phyloP scores from a whole-genome alignment of 495 filamentous ascomycete genomes.

The Penicillium coprophilum region DNA sequence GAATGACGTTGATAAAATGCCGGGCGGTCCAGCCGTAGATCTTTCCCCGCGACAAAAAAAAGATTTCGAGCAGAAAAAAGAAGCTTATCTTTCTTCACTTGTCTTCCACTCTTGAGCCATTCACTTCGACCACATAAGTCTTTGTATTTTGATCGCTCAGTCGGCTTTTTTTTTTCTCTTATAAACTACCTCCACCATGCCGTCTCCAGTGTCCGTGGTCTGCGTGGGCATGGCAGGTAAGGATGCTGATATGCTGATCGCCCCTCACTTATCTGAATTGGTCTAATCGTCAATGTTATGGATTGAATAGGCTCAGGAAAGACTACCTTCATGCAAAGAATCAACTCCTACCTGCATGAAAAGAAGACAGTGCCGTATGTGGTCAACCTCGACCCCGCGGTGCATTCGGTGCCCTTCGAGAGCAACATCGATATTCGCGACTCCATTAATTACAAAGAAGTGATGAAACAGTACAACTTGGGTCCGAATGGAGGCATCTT shows the following conservation, averaged over 20 bases:
- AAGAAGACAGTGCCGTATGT: slow-evolving; percentile 80
- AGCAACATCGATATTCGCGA: slow-evolving; percentile 99
- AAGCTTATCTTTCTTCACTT: slow-evolving; percentile 20
- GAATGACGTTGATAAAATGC: slow-evolving; percentile 39
- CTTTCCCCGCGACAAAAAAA: slow-evolving; percentile 39
- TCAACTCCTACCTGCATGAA: slow-evolving; percentile 84
- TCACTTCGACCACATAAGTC: background rate
- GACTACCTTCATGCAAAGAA: slow-evolving; percentile 97
- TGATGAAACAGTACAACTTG: slow-evolving; percentile 98
- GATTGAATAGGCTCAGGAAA: slow-evolving; percentile 77
- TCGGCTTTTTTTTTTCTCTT: background rate
- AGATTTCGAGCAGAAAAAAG: slow-evolving; percentile 30
- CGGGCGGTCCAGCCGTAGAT: slow-evolving; percentile 36
- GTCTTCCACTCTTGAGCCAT: background rate
- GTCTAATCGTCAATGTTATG: slow-evolving; percentile 6
- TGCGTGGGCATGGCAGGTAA: slow-evolving; percentile 94
- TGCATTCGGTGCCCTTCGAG: slow-evolving; percentile 93
- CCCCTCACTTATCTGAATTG: background rate
- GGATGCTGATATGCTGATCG: slow-evolving; percentile 8
- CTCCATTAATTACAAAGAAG: slow-evolving; percentile 98
- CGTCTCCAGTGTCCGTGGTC: slow-evolving; percentile 68
- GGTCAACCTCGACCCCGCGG: slow-evolving; percentile 95
- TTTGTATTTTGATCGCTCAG: background rate
- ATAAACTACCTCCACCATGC: slow-evolving; percentile 32
- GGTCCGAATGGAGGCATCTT: slow-evolving; percentile 98